These are phyloP conservation scores for Lotmaria passim DNA, from an alignment of 208 protist genomes.

Conservation along the genomic window DNA sequence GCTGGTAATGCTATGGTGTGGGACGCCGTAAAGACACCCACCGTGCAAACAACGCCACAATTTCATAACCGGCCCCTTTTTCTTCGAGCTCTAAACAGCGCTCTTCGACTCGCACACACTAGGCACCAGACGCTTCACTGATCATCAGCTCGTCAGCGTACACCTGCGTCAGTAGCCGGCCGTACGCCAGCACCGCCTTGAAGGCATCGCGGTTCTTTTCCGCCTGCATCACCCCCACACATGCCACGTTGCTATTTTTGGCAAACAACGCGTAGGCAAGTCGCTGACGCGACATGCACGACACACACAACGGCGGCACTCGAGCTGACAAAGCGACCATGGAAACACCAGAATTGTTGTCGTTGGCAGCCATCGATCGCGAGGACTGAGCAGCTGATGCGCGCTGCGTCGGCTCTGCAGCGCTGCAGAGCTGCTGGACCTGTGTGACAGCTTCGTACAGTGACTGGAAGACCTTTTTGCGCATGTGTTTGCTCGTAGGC, in stretches of 20 bases:
- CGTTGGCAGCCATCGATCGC: background rate
- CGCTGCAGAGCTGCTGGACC: conserved; percentile 33
- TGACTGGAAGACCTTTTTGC: conserved; percentile 36
- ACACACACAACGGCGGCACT: conserved; percentile 40
- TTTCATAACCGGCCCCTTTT: no score
- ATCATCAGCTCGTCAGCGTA: conserved; percentile 9
- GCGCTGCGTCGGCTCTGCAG: background rate
- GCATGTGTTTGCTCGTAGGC: background rate
- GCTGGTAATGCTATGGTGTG: no score
- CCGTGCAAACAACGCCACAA: no score
- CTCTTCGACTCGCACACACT: background rate
- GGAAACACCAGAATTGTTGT: no score
- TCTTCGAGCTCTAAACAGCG: no score
- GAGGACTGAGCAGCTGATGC: background rate
- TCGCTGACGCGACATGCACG: conserved; percentile 63
- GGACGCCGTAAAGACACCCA: no score
- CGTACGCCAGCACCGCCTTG: conserved; percentile 44
- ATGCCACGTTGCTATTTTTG: conserved; percentile 56
- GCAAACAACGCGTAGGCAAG: conserved; percentile 73
- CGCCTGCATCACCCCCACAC: conserved; percentile 52
- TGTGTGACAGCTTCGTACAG: conserved; percentile 41
- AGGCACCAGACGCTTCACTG: background rate
- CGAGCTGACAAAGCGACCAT: background rate
- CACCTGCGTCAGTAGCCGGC: conserved; percentile 7
- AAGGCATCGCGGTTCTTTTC: conserved; percentile 41